These are phyloP conservation scores for Pseudogymnoascus sp. DNA, from an alignment of 2,329 filamentous ascomycete species.

Conservation along the genomic window DNA sequence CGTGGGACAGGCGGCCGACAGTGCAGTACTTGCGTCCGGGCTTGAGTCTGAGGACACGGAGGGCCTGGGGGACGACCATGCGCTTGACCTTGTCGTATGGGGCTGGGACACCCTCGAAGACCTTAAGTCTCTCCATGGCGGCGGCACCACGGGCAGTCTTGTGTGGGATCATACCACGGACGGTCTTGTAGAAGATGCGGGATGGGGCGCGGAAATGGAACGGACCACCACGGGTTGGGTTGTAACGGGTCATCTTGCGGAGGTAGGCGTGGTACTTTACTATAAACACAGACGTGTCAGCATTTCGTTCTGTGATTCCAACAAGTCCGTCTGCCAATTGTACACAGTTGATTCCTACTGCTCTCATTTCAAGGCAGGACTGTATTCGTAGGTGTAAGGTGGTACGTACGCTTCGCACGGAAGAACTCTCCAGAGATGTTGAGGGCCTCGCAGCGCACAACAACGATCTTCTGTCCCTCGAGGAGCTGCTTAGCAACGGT, in stretches of 20 bases:
- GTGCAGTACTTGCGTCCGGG: conserved; percentile 99
- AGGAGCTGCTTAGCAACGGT: conserved; percentile 99
- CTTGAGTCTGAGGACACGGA: conserved; percentile 93
- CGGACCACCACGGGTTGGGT: conserved; percentile 97
- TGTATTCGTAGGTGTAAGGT: conserved; percentile 9
- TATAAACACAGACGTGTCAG: conserved; percentile 49
- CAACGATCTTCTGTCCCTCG: conserved; percentile 97
- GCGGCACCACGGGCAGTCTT: conserved; percentile 97
- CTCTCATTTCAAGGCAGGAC: conserved; percentile 8
- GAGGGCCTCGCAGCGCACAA: conserved; percentile 96
- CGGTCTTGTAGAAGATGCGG: conserved; percentile 99
- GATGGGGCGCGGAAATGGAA: conserved; percentile 99
- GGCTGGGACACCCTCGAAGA: conserved; percentile 97
- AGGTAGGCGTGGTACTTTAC: conserved; percentile 99
- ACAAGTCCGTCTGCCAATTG: conserved; percentile 9
- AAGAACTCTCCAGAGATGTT: conserved; percentile 99
- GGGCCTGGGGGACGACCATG: conserved; percentile 96
- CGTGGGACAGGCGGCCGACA: conserved; percentile 92
- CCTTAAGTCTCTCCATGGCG: conserved; percentile 97
- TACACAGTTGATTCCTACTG: conserved; percentile 13
- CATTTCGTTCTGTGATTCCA: conserved; percentile 16
- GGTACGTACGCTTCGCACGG: conserved; percentile 95
- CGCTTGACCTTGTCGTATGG: conserved; percentile 99
- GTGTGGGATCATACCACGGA: conserved; percentile 99
- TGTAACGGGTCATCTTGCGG: conserved; percentile 99